Evolutionary conservation across 1,284 basidiomycete species (phyloP).

Genomic region (Wallemia hederae): DNA sequence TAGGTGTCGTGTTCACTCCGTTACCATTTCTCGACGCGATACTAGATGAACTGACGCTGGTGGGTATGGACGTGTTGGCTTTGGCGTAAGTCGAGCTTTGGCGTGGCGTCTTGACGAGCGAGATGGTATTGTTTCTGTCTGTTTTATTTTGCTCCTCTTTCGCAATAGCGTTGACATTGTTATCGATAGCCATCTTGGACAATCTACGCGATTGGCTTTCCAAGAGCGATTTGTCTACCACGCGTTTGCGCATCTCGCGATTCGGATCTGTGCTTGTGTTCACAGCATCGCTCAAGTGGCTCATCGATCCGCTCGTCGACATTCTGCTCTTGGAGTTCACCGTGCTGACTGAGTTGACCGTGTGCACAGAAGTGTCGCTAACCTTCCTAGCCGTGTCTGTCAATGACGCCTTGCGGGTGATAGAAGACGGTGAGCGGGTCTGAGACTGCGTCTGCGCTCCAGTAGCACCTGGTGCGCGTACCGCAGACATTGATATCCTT

Average conservation of each 20-base stretch:
- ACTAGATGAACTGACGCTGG: not conserved
- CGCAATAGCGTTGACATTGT: no score
- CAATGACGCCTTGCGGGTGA: not conserved
- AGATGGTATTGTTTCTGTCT: not conserved
- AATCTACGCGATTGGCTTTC: not conserved
- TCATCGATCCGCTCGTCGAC: not conserved
- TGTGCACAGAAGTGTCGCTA: not conserved
- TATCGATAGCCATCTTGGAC: not conserved
- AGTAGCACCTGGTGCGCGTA: not conserved
- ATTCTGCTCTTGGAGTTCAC: not conserved
- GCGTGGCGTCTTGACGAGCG: not conserved
- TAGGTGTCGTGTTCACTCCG: not conserved
- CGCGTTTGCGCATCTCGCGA: not conserved
- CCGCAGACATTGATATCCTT: not conserved
- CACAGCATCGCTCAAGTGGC: not conserved
- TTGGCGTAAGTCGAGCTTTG: not conserved
- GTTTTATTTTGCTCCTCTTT: not conserved
- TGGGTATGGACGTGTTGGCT: not conserved
- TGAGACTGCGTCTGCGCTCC: not conserved
- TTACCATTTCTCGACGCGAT: not conserved
- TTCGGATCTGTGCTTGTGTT: not conserved
- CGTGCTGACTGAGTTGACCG: not conserved
- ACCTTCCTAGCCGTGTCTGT: not conserved
- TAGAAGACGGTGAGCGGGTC: not conserved
- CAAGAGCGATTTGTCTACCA: not conserved